These are phyloP conservation scores for Acanthamoeba triangularis DNA, from an alignment of 208 protist species.

Conservation along the genomic window DNA sequence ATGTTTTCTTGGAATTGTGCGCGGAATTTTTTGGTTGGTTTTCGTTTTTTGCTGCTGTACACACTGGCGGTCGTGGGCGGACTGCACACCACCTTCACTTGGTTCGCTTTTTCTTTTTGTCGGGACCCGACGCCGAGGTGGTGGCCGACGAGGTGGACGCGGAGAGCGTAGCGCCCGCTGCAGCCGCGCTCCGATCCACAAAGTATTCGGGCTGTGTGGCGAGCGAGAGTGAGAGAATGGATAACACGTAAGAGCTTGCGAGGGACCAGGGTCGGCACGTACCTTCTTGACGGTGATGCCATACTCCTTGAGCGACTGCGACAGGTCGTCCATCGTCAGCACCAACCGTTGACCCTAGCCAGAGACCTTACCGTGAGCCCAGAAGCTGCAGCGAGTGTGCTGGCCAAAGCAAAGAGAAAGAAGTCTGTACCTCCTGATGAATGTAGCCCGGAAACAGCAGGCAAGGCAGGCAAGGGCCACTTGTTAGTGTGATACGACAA, in stretches of 20 bases:
- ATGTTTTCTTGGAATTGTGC: not conserved
- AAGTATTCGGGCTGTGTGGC: conserved; percentile 1
- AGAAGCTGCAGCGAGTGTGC: too few relatives aligned
- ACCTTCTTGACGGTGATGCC: conserved; percentile 84
- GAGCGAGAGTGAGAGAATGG: too few relatives aligned
- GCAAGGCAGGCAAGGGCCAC: too few relatives aligned
- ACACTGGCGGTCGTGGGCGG: not conserved
- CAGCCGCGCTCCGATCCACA: not conserved
- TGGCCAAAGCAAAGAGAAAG: too few relatives aligned
- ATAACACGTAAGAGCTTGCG: too few relatives aligned
- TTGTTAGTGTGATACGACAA: too few relatives aligned
- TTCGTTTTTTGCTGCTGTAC: not conserved
- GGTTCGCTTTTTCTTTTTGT: conserved; percentile 44
- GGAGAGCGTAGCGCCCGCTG: not conserved
- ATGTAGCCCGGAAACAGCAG: not conserved
- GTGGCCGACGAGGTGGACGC: not conserved
- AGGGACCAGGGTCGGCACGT: too few relatives aligned
- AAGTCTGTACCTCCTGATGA: conserved; percentile 21
- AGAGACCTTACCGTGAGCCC: too few relatives aligned
- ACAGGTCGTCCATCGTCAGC: conserved; percentile 85
- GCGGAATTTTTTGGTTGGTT: too few relatives aligned
- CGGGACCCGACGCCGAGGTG: not conserved
- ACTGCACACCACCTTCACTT: not conserved
- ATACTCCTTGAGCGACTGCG: conserved; percentile 80
- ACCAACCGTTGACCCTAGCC: conserved; percentile 82